Conservation (phyloP, 2,329 filamentous ascomycete species). For the Colletotrichum coccodes region DNA sequence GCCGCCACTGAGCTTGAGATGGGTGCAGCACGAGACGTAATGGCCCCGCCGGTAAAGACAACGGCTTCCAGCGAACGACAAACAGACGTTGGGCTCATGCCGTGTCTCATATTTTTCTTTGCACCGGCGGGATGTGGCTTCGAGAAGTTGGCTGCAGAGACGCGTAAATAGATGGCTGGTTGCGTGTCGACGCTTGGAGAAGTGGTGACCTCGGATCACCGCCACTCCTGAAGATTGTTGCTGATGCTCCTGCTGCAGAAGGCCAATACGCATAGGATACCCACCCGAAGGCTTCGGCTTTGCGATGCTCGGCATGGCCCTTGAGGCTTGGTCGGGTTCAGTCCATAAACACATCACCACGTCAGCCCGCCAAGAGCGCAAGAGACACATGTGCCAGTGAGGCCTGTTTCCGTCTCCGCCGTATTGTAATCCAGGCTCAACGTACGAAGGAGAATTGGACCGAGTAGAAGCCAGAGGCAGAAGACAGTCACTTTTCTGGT, state of each 20-base stretch:
- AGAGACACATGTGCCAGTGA: not conserved
- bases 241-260: not conserved
- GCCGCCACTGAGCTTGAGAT: slow-evolving; percentile 4
- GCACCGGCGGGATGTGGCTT: not conserved
- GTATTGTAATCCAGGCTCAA: not conserved
- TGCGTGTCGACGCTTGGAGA: not conserved
- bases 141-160: slow-evolving; percentile 3
- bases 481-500: not conserved
- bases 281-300: not conserved
- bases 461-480: not conserved
- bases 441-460: not conserved
- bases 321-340: not conserved
- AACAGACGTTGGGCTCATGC: not conserved
- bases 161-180: slow-evolving; percentile 13
- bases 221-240: not conserved
- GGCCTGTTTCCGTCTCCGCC: not conserved
- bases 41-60: not conserved
- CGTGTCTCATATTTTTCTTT: slow-evolving; percentile 25
- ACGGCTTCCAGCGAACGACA: slow-evolving; percentile 7
- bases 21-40: not conserved
- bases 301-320: not conserved
- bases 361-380: not conserved
- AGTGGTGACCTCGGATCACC: not conserved
- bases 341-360: not conserved
- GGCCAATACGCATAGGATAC: not conserved